Conservation (phyloP, 495 filamentous ascomycete genomes). For the Aspergillus taichungensis region DNA sequence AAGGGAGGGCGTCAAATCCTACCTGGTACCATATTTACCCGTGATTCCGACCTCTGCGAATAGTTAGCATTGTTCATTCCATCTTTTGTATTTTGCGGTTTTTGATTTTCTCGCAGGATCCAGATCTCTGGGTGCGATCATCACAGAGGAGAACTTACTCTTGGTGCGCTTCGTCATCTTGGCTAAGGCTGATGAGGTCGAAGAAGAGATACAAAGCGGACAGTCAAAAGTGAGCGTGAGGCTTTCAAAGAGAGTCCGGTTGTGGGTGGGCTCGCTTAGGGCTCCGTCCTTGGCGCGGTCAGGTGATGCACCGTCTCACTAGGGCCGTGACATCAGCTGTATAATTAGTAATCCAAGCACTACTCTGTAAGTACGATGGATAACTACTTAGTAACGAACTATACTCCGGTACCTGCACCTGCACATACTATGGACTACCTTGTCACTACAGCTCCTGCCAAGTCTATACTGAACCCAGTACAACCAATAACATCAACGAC, state of each 20-base stretch:
- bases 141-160: conserved; percentile 42
- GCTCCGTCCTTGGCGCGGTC: conserved; percentile 21
- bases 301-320: conserved; percentile 12
- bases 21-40: conserved; percentile 64
- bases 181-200: conserved; percentile 37
- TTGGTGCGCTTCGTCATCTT: conserved; percentile 97
- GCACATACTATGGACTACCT: no score
- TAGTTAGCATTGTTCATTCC: conserved; percentile 22
- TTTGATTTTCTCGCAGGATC: not conserved
- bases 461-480: no score
- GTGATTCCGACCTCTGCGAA: conserved; percentile 72
- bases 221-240: conserved; percentile 33
- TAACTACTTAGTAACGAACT: no score
- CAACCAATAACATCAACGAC: no score
- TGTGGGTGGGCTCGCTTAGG: conserved; percentile 45
- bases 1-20: conserved; percentile 26
- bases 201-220: conserved; percentile 35
- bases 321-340: no score
- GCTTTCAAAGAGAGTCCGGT: conserved; percentile 25
- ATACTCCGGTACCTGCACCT: no score
- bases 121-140: not conserved
- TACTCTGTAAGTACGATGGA: no score
- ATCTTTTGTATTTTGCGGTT: conserved; percentile 1
- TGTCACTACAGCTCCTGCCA: no score
- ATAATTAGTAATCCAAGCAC: no score